Base-by-base conservation (phyloP, 495 filamentous ascomycete genomes). In the Penicillium malachiteum region DNA sequence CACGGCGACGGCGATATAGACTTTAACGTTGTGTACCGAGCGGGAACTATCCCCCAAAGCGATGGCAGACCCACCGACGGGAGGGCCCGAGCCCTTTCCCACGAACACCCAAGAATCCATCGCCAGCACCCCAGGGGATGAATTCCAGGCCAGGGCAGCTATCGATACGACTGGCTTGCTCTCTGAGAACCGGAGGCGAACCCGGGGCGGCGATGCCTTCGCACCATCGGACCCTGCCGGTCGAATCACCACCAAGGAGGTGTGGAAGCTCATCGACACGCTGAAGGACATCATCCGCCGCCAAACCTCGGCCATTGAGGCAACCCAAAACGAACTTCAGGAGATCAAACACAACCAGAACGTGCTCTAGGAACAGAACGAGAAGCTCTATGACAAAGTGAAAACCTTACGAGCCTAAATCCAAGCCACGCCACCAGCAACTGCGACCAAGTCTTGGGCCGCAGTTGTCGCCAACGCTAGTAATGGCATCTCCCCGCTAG, bases 261-360 rank as follows among this genome's bases (percentile, higher is more conserved):
- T 63, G 41, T 59, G 50, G 53, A 59, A 59, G 52, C 53, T 63
- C 3, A 60, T 60, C 57, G 37, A 37, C 50, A 40, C 30, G 1
- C 60, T 64, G 13, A 59, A 64, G 33, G 50, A 54, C 26, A 30
- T 54, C 41, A 61, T 61, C 45, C 50, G 18, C 38, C 40, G 49
- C 9, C 54, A 64, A 60, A 60, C 57, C 11, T 26, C 53, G 33
- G 7, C 39, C 35, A 60, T 64, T 47, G 31, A 7, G 32, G 14
- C 44, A 9, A 32, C 44, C 21, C 44, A 47, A 33, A 1, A 47
- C 16, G 44, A 64, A 50, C 61, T 63, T 11, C 33, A 59, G 49
- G 53, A 63, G 45, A 50, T 64, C 21, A 64, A 64, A 31, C 57
- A 60, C 30, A 52, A 54, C 49, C 49, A 61, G 52, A 42, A 60